Evolutionary conservation across 192 early-diverging fungal species (phyloP).

Genomic region (Dissophora ornata): DNA sequence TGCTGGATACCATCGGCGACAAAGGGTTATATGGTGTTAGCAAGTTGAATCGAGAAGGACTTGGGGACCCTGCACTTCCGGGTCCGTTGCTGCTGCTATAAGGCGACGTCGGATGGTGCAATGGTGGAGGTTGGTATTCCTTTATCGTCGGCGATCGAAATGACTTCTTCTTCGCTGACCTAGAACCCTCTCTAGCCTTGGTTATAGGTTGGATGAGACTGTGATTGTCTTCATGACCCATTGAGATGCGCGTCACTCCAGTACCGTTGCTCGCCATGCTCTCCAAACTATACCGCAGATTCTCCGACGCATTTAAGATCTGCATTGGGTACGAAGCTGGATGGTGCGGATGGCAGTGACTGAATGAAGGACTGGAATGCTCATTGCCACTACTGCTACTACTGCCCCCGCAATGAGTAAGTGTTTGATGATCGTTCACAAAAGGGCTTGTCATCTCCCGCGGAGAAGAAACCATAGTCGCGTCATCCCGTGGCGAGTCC

Average conservation of each 20-base stretch:
- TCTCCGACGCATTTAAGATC: background rate
- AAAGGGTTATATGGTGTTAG: slow-evolving; percentile 8
- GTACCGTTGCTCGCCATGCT: slow-evolving; percentile 43
- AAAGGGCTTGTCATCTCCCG: too few species aligned
- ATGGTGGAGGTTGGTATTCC: slow-evolving; percentile 23
- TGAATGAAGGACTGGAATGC: too few species aligned
- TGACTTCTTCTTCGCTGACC: too few species aligned
- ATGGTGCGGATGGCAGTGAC: background rate
- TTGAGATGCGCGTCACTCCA: slow-evolving; percentile 23
- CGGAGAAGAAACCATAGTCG: too few species aligned
- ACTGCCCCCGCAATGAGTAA: too few species aligned
- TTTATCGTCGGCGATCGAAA: slow-evolving; percentile 12
- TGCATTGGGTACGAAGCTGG: slow-evolving; percentile 12
- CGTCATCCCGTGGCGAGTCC: background rate
- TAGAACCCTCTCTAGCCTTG: too few species aligned
- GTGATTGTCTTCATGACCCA: slow-evolving; percentile 28
- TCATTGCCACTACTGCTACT: background rate
- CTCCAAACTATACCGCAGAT: slow-evolving; percentile 26
- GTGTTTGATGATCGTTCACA: too few species aligned
- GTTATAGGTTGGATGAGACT: too few species aligned
- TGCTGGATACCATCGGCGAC: background rate
- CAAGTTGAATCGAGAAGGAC: background rate
- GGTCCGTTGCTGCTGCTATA: too few species aligned
- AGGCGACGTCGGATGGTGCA: background rate
- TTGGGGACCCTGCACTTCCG: background rate